These are phyloP conservation scores for Pichia cactophila DNA, from an alignment of 1,139 yeast genomes.

Conservation along the genomic window DNA sequence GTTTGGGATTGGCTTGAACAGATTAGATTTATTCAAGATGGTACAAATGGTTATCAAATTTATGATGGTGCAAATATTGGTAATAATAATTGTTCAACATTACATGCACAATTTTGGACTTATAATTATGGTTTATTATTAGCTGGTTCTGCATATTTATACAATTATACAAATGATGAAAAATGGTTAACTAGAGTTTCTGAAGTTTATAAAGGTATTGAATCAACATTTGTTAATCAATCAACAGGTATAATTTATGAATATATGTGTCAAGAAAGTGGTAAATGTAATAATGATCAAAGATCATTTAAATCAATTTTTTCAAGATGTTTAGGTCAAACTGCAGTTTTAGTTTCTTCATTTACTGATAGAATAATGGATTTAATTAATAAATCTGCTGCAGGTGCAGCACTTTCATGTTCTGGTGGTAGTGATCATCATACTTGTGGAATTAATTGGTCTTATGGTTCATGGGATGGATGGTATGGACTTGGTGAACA, in stretches of 20 bases:
- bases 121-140: conserved; percentile 72
- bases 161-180: conserved; percentile 45
- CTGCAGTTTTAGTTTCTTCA: conserved; percentile 50
- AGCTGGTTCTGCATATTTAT: conserved; percentile 67
- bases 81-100: conserved; percentile 45
- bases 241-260: conserved; percentile 48
- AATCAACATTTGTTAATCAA: conserved; percentile 38
- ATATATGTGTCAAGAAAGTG: conserved; percentile 55
- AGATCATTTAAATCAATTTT: conserved; percentile 70
- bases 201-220: conserved; percentile 43
- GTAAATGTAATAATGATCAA: conserved; percentile 66
- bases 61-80: conserved; percentile 66
- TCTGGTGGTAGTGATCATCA: conserved; percentile 50
- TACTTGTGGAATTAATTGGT: conserved; percentile 57
- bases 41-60: conserved; percentile 36
- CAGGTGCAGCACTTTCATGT: conserved; percentile 51
- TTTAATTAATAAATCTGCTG: conserved; percentile 41
- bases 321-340: conserved; percentile 55
- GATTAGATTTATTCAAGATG: conserved; percentile 39
- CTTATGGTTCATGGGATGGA: conserved; percentile 41
- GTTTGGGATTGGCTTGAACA: conserved; percentile 66
- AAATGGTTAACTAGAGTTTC: conserved; percentile 50
- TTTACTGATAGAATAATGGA: conserved; percentile 37
- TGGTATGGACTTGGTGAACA: conserved; percentile 54
- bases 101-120: conserved; percentile 58